Evolutionary conservation across 768 basidiomycete genomes (phyloP).

Genomic region (Calocybe cyanea): DNA sequence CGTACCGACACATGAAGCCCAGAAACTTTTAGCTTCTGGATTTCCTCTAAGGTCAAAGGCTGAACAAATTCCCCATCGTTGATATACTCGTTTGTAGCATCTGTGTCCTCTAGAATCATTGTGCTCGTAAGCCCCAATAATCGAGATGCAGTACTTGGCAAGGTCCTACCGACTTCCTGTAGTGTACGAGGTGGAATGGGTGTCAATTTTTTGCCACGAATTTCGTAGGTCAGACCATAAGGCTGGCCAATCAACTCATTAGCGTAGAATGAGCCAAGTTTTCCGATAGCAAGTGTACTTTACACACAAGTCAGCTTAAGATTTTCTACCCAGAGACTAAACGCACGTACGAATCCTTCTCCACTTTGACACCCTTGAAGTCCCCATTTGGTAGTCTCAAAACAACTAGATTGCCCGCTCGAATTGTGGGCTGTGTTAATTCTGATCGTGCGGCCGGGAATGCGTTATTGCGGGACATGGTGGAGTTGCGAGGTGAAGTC

Average conservation of each 20-base stretch:
- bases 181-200: constrained; percentile 58
- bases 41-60: constrained; percentile 79
- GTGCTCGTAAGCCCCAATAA: neutral
- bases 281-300: constrained; percentile 75
- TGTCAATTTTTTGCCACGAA: constrained; percentile 65
- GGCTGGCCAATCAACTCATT: constrained; percentile 77
- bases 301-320: neutral
- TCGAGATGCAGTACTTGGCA: neutral
- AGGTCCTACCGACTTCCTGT: constrained; percentile 73
- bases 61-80: constrained; percentile 84
- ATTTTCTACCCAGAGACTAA: neutral
- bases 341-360: constrained; percentile 61
- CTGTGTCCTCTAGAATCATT: constrained; percentile 78
- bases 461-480: constrained; percentile 6
- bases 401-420: constrained; percentile 73
- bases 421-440: constrained; percentile 38
- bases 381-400: constrained; percentile 78
- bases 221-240: constrained; percentile 89
- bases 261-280: constrained; percentile 79
- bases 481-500: constrained; percentile 3
- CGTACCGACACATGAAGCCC: constrained; percentile 76
- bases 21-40: constrained; percentile 75
- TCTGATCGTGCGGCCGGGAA: constrained; percentile 11
- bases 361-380: constrained; percentile 68
- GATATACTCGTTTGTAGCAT: constrained; percentile 95